These are phyloP conservation scores for Calonectria leucothoes DNA, from an alignment of 2,329 filamentous ascomycete species.

Conservation along the genomic window DNA sequence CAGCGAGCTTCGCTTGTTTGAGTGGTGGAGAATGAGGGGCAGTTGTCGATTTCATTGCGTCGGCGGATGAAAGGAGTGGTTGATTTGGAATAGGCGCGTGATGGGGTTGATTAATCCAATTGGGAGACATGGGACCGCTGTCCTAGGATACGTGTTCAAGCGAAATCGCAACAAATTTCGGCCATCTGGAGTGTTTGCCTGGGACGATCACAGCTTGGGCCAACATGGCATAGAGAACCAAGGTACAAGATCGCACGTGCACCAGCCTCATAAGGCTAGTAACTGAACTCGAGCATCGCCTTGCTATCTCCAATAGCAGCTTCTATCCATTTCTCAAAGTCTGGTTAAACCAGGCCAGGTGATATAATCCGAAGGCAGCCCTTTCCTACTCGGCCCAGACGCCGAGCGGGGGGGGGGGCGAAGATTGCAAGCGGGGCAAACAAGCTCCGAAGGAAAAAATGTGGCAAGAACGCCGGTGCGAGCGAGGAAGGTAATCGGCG, in stretches of 20 bases:
- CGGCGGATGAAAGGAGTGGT: not conserved
- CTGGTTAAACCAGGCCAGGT: not conserved
- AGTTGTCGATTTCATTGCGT: not conserved
- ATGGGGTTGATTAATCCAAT: not conserved
- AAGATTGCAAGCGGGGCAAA: constrained; percentile 7
- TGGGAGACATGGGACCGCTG: not conserved
- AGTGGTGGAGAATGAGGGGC: not conserved
- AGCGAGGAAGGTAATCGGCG: constrained; percentile 5
- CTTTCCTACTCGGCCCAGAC: not conserved
- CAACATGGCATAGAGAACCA: not conserved
- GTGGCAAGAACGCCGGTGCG: constrained; percentile 19
- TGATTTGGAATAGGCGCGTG: not conserved
- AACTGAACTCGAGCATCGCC: not conserved
- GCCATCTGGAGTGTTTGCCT: not conserved
- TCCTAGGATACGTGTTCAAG: not conserved
- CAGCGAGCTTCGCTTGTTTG: not conserved
- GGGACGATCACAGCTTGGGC: not conserved
- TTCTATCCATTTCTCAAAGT: not conserved
- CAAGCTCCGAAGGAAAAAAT: not conserved
- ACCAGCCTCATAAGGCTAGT: not conserved
- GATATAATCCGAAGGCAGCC: not conserved
- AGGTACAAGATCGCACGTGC: not conserved
- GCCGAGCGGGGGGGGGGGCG: constrained; percentile 7
- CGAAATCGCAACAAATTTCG: not conserved
- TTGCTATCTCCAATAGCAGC: not conserved